Conservation (phyloP, 192 early-diverging fungal species). For the Umbelopsis sp. region DNA sequence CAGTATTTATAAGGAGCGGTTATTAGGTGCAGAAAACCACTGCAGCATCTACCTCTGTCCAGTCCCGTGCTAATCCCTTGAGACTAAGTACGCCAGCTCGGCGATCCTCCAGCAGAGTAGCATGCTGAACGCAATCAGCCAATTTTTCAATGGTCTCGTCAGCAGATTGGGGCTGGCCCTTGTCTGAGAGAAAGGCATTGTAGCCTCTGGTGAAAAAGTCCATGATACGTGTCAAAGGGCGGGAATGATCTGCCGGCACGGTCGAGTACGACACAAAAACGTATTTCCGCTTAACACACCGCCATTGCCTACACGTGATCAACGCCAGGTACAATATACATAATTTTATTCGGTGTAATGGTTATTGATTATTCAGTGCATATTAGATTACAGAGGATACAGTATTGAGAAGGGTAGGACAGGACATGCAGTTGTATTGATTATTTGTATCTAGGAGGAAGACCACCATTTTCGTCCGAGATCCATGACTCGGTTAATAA, state of each 20-base stretch:
- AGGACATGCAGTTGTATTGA: background rate
- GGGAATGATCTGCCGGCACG: too few relatives aligned
- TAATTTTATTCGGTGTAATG: too few relatives aligned
- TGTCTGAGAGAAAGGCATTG: slow-evolving; percentile 64
- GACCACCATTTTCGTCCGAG: slow-evolving; percentile 16
- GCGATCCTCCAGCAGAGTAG: slow-evolving; percentile 89
- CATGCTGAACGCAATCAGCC: slow-evolving; percentile 79
- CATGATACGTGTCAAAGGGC: slow-evolving; percentile 37
- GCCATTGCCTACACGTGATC: too few relatives aligned
- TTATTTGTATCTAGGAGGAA: background rate
- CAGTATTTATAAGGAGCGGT: background rate
- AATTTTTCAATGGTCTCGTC: slow-evolving; percentile 83
- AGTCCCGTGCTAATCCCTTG: slow-evolving; percentile 85
- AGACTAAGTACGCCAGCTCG: slow-evolving; percentile 84
- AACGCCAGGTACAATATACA: too few relatives aligned
- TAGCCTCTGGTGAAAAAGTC: slow-evolving; percentile 66
- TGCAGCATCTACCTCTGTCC: slow-evolving; percentile 58
- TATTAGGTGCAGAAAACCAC: background rate
- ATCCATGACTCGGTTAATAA: slow-evolving; percentile 6
- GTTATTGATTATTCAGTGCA: too few relatives aligned
- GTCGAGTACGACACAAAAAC: too few relatives aligned
- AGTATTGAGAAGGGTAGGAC: too few relatives aligned
- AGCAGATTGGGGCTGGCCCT: slow-evolving; percentile 62
- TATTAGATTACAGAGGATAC: too few relatives aligned
- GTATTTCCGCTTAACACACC: too few relatives aligned